A percentile compares a stretch with the other conserved stretches of the same genome.
Conservation (phyloP, 495 filamentous ascomycete genomes). For the Aspergillus incahuasiensis region DNA sequence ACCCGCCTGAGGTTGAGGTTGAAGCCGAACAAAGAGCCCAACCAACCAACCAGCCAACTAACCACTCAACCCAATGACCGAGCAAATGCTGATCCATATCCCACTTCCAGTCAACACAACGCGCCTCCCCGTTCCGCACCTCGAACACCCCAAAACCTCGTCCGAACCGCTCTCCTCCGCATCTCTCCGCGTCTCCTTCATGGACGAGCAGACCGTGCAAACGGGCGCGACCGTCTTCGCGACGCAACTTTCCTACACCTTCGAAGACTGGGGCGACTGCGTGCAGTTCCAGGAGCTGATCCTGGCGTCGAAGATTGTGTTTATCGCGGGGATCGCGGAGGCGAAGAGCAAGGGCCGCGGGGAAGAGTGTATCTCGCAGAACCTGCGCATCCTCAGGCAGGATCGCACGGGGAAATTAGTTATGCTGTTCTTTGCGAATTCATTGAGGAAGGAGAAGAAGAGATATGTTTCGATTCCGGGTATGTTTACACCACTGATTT, state of each 20-base stretch:
- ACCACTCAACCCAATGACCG: too few relatives aligned
- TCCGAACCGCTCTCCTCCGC: conserved; percentile 17
- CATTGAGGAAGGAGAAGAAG: conserved; percentile 37
- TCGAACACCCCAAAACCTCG: conserved; percentile 40
- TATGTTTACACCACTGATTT: conserved; percentile 17
- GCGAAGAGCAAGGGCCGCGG: conserved; percentile 45
- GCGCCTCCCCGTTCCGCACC: conserved; percentile 40
- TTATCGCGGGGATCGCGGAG: conserved; percentile 43
- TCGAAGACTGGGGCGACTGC: conserved; percentile 43
- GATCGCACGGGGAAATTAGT: conserved; percentile 34
- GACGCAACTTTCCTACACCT: conserved; percentile 43
- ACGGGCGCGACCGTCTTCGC: conserved; percentile 37
- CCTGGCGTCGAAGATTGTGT: conserved; percentile 36
- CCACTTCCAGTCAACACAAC: conserved; percentile 33
- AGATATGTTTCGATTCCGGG: conserved; percentile 43
- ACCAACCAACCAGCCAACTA: neutral
- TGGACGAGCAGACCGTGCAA: conserved; percentile 45
- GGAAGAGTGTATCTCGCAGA: conserved; percentile 48
- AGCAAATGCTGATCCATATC: too few relatives aligned
- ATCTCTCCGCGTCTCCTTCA: conserved; percentile 39
- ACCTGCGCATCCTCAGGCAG: conserved; percentile 37
- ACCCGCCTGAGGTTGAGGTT: too few relatives aligned
- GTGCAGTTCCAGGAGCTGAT: conserved; percentile 43
- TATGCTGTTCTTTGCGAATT: conserved; percentile 44
- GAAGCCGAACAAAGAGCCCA: too few relatives aligned